Conservation (phyloP, 768 basidiomycete genomes). For the Phylloporus scabripes region DNA sequence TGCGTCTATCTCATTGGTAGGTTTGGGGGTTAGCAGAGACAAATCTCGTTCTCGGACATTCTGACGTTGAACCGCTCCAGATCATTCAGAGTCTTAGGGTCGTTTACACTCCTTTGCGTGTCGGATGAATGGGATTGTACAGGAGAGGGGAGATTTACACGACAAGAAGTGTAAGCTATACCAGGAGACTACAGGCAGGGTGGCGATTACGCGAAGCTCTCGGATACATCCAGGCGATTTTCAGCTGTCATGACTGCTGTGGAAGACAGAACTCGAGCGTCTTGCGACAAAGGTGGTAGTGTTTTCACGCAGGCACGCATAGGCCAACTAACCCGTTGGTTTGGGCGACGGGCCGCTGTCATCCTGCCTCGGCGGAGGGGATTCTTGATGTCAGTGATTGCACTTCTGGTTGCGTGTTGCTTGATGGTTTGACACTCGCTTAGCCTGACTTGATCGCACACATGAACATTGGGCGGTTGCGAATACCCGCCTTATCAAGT, state of each 20-base stretch:
- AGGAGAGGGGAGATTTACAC: conserved; percentile 40
- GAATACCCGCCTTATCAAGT: too few relatives aligned
- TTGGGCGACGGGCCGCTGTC: too few relatives aligned
- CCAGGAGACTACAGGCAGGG: conserved; percentile 29
- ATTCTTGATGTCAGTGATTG: conserved; percentile 20
- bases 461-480: conserved; percentile 35
- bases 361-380: too few relatives aligned
- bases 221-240: too few relatives aligned
- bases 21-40: too few relatives aligned
- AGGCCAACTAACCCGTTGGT: too few relatives aligned
- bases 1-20: too few relatives aligned
- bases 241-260: too few relatives aligned
- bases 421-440: conserved; percentile 4
- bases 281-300: conserved; percentile 47
- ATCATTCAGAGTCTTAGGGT: conserved; percentile 33
- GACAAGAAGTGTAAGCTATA: conserved; percentile 25
- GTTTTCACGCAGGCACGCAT: conserved; percentile 47
- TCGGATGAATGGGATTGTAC: conserved; percentile 47
- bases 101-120: conserved; percentile 48
- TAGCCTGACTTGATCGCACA: conserved; percentile 33
- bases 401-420: background rate
- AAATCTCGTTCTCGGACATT: too few relatives aligned
- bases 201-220: too few relatives aligned
- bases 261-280: conserved; percentile 32
- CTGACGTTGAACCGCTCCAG: too few relatives aligned